A percentile compares a stretch with the other conserved stretches of the same genome.
Evolutionary conservation across 768 basidiomycete genomes (phyloP).

Genomic region (Amanita brunnescens): DNA sequence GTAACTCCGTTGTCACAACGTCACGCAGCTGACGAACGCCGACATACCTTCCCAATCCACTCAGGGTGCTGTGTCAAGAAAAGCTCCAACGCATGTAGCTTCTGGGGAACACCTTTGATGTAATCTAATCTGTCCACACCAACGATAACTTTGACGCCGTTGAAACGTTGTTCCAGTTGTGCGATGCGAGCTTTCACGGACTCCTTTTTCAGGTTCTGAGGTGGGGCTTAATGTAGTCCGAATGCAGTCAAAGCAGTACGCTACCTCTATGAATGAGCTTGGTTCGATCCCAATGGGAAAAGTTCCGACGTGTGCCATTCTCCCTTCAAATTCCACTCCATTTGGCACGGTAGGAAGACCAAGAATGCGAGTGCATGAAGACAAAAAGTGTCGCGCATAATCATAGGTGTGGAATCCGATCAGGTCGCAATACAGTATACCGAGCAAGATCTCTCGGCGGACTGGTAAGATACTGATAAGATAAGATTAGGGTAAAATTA

Average conservation of each 20-base stretch:
- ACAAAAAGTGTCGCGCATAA: constrained; percentile 98
- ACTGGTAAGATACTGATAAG: constrained; percentile 82
- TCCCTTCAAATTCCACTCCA: constrained; percentile 92
- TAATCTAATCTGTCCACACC: constrained; percentile 98
- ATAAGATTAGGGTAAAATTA: constrained; percentile 7
- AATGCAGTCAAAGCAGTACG: constrained; percentile 10
- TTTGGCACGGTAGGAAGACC: constrained; percentile 96
- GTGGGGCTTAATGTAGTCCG: background rate
- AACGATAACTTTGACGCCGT: constrained; percentile 93
- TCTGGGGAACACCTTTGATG: constrained; percentile 99
- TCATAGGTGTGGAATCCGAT: constrained; percentile 99
- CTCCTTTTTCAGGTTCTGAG: constrained; percentile 69
- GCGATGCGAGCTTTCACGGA: constrained; percentile 75
- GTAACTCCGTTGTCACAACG: background rate
- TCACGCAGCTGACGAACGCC: background rate
- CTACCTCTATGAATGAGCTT: constrained; percentile 75
- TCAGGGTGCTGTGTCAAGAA: constrained; percentile 98
- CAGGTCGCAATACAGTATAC: constrained; percentile 90
- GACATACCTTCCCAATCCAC: constrained; percentile 89
- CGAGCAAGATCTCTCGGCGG: constrained; percentile 93
- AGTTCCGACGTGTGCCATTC: constrained; percentile 93
- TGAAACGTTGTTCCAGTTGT: constrained; percentile 82
- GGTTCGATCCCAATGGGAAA: constrained; percentile 99
- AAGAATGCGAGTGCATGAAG: constrained; percentile 94
- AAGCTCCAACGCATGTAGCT: constrained; percentile 91